phyloP scores from a whole-genome alignment of 1,284 basidiomycete genomes.

The Peniophora sp. region DNA sequence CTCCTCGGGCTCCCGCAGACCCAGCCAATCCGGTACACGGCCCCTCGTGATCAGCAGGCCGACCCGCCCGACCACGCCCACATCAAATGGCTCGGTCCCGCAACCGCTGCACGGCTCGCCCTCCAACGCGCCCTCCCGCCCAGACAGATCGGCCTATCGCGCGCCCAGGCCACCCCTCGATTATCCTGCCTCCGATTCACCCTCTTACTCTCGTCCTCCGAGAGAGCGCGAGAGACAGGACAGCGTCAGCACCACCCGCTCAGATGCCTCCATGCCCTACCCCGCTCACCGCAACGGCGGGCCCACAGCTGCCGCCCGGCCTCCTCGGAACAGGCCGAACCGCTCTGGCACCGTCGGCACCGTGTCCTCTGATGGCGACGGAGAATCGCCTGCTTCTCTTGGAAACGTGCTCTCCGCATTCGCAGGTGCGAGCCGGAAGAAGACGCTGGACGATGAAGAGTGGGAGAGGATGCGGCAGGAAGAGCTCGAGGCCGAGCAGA shows the following conservation, averaged over 20 bases:
- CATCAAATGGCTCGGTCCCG: constrained; percentile 15
- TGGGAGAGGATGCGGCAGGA: constrained; percentile 44
- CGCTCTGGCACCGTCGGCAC: constrained; percentile 8
- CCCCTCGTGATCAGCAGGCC: constrained; percentile 45
- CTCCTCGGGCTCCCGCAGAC: background rate
- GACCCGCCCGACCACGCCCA: constrained; percentile 25
- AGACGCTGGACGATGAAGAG: constrained; percentile 38
- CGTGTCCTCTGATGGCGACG: constrained; percentile 14
- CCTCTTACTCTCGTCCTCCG: constrained; percentile 18
- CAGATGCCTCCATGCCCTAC: constrained; percentile 14
- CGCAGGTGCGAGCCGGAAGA: constrained; percentile 52
- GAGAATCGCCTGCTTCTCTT: constrained; percentile 37
- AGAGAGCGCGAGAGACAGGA: constrained; percentile 16
- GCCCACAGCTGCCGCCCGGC: constrained; percentile 9
- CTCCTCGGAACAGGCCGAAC: constrained; percentile 5
- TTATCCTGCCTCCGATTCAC: constrained; percentile 21
- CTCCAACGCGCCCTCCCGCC: constrained; percentile 21
- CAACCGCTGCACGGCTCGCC: constrained; percentile 13
- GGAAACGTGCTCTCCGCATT: constrained; percentile 59
- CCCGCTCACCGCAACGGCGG: constrained; percentile 14
- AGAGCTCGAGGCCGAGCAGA: constrained; percentile 52
- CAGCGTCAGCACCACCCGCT: constrained; percentile 15
- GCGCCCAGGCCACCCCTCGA: constrained; percentile 17
- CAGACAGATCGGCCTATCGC: constrained; percentile 24
- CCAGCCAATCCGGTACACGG: constrained; percentile 23